Evolutionary conservation across 2,329 filamentous ascomycete species (phyloP), one percentile per base, ranked within the genome.

Genomic region (Daldinia sp.): DNA sequence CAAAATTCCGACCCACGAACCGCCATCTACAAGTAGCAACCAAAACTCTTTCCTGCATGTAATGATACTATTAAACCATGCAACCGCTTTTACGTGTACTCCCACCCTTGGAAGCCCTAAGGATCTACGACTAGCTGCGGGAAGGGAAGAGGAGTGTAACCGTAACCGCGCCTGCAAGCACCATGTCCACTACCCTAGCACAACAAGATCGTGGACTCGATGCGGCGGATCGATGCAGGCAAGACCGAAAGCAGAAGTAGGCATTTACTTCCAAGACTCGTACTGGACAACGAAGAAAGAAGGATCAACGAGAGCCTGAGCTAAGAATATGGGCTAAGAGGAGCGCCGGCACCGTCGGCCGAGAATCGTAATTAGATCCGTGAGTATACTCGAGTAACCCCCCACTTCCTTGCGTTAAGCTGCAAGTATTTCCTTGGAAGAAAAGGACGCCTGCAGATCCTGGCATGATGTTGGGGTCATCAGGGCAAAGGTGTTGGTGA

Each of bases 401-500:
- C 58, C 63, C 63, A 62, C 63, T 61, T 64, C 43, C 48, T 48
- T 57, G 60, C 63, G 58, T 58, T 21, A n/a, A 51, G 39, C 52
- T 60, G 56, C 57, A 48, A 56, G 60, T 61, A 32, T 53, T 61
- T 66, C 49, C 61, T 61, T 63, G 60, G 57, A 66, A 63, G 57
- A 63, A 29, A 9, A 55, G 45, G 43, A 51, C n/a, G 34, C 55
- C 43, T 59, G 63, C 54, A 62, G 63, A 65, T 65, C 63, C 63
- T 62, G 50, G 54, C 51, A 51, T 65, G 63, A 65, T 65, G 58
- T 56, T 55, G 54, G 58, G 54, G 57, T 50, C 58, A 57, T 32
- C 58, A 47, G 54, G 39, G 25, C 39, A 45, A 39, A 56, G 43
- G 19, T 49, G 54, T 62, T 62, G 54, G 59, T 62, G 54, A 58